Conservation (phyloP, 768 basidiomycete genomes). For the Stropharia rugosoannulata region DNA sequence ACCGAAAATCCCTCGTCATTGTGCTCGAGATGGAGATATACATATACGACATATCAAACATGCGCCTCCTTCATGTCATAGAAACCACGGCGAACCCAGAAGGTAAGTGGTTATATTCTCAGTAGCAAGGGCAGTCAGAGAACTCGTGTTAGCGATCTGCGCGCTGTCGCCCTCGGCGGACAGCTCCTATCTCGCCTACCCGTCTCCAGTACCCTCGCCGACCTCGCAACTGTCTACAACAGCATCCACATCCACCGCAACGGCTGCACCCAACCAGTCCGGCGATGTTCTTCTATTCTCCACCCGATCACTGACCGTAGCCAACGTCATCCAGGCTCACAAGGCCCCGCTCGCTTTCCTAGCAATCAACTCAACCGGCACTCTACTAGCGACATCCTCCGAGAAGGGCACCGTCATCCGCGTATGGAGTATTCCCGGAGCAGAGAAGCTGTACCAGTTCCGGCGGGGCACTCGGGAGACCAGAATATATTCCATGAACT, state of each 20-base stretch:
- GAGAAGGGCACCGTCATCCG: conserved; percentile 98
- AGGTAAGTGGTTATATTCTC: conserved; percentile 45
- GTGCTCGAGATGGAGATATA: conserved; percentile 98
- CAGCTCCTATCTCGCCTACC: conserved; percentile 93
- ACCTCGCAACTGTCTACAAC: conserved; percentile 45
- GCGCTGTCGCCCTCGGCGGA: conserved; percentile 94
- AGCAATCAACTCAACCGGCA: conserved; percentile 82
- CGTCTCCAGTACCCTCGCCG: conserved; percentile 89
- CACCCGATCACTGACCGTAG: conserved; percentile 85
- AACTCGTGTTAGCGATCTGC: conserved; percentile 73
- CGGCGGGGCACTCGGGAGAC: conserved; percentile 86
- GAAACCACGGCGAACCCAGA: conserved; percentile 96
- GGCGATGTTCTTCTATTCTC: conserved; percentile 96
- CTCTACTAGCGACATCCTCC: conserved; percentile 88
- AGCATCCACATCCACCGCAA: conserved; percentile 31
- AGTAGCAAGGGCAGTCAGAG: not conserved
- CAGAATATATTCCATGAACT: conserved; percentile 76
- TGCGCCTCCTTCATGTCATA: conserved; percentile 95
- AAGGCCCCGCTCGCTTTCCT: conserved; percentile 90
- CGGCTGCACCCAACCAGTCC: conserved; percentile 46
- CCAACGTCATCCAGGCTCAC: conserved; percentile 97
- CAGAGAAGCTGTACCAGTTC: conserved; percentile 96
- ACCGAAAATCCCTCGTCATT: conserved; percentile 94
- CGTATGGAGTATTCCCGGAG: conserved; percentile 88
- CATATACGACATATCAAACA: conserved; percentile 98